phyloP scores from a whole-genome alignment of 495 filamentous ascomycete genomes.

The Trichoderma parareesei region DNA sequence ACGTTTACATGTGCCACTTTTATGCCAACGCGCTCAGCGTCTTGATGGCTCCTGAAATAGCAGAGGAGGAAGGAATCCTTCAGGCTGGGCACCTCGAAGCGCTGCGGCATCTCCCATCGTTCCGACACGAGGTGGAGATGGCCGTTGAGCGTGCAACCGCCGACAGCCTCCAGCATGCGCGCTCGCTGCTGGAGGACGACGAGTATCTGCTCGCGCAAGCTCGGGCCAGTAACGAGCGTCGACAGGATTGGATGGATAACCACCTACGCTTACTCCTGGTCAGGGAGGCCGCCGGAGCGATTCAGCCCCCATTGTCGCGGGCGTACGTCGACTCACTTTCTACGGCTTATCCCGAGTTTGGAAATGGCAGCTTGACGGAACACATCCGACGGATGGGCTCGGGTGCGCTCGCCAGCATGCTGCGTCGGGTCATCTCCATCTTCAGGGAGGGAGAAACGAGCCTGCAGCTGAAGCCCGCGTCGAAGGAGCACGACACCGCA shows the following conservation, averaged over 20 bases:
- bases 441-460: slow-evolving; percentile 27
- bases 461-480: slow-evolving; percentile 29
- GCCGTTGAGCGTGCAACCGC: slow-evolving; percentile 22
- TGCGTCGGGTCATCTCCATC: slow-evolving; percentile 4
- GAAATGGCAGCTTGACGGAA: neutral
- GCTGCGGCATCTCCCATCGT: slow-evolving; percentile 71
- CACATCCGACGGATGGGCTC: neutral
- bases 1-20: slow-evolving; percentile 93
- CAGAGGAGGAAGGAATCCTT: slow-evolving; percentile 29
- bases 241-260: slow-evolving; percentile 18
- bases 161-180: slow-evolving; percentile 26
- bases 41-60: slow-evolving; percentile 42
- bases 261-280: slow-evolving; percentile 25
- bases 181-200: slow-evolving; percentile 33
- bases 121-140: slow-evolving; percentile 45
- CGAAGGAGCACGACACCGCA: slow-evolving; percentile 16
- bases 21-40: slow-evolving; percentile 79
- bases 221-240: slow-evolving; percentile 13
- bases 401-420: neutral
- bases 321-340: neutral
- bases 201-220: slow-evolving; percentile 21
- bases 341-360: neutral
- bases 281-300: slow-evolving; percentile 14
- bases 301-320: slow-evolving; percentile 4
- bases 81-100: slow-evolving; percentile 61